Conservation (phyloP, 441 rosid species). For the Rhodomyrtus psidioides region DNA sequence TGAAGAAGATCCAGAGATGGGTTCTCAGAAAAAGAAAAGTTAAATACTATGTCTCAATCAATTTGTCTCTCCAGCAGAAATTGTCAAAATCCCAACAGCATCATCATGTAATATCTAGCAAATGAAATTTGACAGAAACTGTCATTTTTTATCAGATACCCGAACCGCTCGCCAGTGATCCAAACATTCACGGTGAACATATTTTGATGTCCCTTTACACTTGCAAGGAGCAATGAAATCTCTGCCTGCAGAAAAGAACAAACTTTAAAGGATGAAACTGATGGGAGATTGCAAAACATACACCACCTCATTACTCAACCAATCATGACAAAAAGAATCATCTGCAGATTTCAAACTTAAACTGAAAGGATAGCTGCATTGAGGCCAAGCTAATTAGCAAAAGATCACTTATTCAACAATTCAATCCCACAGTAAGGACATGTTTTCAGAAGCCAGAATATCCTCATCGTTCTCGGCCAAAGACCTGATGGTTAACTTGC, state of each 20-base stretch:
- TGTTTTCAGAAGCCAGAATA: not conserved
- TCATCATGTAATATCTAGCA: not conserved
- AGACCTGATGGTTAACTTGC: not conserved
- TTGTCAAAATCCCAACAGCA: not conserved
- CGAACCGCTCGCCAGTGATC: constrained; percentile 97
- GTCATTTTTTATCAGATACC: constrained; percentile 26
- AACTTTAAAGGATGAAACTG: not conserved
- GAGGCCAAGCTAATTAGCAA: not conserved
- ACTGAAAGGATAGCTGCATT: not conserved
- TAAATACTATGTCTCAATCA: not conserved
- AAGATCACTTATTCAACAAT: not conserved
- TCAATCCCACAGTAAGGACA: not conserved
- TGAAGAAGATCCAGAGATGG: too few relatives aligned
- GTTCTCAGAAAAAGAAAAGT: not conserved
- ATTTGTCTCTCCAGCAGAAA: not conserved
- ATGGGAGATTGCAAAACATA: not conserved
- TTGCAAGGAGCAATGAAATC: constrained; percentile 99
- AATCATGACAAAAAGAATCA: not conserved
- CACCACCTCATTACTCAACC: not conserved
- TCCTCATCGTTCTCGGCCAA: not conserved
- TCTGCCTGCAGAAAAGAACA: constrained; percentile 57
- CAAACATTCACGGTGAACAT: constrained; percentile 96
- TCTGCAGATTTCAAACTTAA: not conserved
- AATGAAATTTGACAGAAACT: not conserved
- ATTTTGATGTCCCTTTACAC: constrained; percentile 97